Conservation (phyloP, 2,329 filamentous ascomycete genomes). For the Penicillium rolfsii region DNA sequence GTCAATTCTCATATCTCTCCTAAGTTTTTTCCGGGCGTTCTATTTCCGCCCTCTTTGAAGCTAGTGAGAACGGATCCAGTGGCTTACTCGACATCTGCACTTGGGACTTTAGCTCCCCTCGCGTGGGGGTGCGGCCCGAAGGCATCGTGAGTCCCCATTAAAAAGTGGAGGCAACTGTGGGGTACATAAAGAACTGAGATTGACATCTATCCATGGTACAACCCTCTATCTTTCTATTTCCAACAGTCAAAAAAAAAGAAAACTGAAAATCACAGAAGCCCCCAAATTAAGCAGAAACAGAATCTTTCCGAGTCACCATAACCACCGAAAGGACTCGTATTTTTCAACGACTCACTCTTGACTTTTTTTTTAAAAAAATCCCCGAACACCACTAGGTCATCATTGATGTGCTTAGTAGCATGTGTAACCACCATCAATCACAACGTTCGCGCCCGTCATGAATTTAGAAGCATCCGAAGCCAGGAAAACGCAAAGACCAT, state of each 20-base stretch:
- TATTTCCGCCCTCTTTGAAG: neutral
- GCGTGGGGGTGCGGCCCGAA: neutral
- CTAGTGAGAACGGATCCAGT: neutral
- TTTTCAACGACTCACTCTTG: neutral
- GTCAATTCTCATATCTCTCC: too few species aligned
- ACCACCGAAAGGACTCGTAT: neutral
- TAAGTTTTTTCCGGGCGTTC: too few species aligned
- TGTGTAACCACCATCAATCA: conserved; percentile 73
- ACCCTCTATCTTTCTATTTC: conserved; percentile 2
- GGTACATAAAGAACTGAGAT: conserved; percentile 4
- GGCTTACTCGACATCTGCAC: too few species aligned
- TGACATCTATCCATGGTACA: conserved; percentile 4
- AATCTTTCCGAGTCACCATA: neutral
- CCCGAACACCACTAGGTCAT: neutral
- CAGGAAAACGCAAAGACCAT: conserved; percentile 77
- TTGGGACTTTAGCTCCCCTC: neutral
- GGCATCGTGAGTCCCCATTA: neutral
- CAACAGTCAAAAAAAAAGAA: neutral
- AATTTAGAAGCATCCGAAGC: conserved; percentile 78
- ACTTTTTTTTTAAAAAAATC: neutral
- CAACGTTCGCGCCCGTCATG: conserved; percentile 71
- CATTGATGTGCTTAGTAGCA: neutral
- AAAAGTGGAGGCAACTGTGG: conserved; percentile 1
- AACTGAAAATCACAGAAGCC: neutral
- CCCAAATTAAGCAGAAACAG: neutral